Conservation (phyloP, 148 eudicot species). For the Mesembryanthemum crystallinum region DNA sequence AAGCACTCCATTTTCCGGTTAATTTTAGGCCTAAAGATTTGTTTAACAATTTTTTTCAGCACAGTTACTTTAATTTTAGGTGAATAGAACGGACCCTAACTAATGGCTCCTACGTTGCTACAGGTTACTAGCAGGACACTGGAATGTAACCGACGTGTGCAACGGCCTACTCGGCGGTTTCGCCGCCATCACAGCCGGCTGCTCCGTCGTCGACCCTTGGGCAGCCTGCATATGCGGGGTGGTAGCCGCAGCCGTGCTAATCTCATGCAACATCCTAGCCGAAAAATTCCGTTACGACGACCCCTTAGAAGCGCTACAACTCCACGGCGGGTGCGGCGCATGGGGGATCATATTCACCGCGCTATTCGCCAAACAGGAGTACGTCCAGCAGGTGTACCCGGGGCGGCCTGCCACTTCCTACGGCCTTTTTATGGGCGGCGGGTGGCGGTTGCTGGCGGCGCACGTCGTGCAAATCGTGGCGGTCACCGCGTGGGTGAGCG, state of each 20-base stretch:
- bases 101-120: too few species aligned
- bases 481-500: slow-evolving; percentile 34
- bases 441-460: slow-evolving; percentile 33
- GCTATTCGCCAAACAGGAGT: slow-evolving; percentile 35
- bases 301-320: slow-evolving; percentile 28
- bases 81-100: too few species aligned
- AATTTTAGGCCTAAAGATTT: too few species aligned
- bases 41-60: too few species aligned
- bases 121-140: slow-evolving; percentile 28
- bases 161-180: slow-evolving; percentile 31
- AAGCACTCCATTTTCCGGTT: too few species aligned
- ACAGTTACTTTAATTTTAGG: too few species aligned
- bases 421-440: slow-evolving; percentile 43
- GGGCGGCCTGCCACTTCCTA: slow-evolving; percentile 26
- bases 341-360: slow-evolving; percentile 45
- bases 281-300: slow-evolving; percentile 25
- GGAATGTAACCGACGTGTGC: slow-evolving; percentile 32
- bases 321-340: slow-evolving; percentile 42
- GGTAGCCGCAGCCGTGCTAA: slow-evolving; percentile 21
- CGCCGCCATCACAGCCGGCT: slow-evolving; percentile 27
- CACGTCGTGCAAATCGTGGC: slow-evolving; percentile 36
- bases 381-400: slow-evolving; percentile 36
- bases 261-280: slow-evolving; percentile 27
- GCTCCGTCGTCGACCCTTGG: slow-evolving; percentile 30
- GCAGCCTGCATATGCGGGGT: slow-evolving; percentile 28